Percentiles rank a stretch among this genome's conserved stretches.
Conservation (phyloP, 495 filamentous ascomycete genomes). For the Rostrohypoxylon terebratum region DNA sequence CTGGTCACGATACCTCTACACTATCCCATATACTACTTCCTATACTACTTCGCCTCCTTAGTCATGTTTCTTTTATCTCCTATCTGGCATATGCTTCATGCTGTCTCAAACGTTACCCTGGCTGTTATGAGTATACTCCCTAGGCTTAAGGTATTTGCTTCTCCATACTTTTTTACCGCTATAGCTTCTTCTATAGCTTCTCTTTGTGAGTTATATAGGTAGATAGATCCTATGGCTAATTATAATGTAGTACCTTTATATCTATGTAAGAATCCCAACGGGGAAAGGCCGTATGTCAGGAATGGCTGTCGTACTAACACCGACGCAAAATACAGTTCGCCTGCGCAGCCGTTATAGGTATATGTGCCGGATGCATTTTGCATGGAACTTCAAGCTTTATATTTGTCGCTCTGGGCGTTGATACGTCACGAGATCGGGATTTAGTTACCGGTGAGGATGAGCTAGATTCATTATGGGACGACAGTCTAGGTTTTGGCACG, state of each 20-base stretch:
- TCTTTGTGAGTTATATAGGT: constrained; percentile 39
- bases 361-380: constrained; percentile 62
- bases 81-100: constrained; percentile 51
- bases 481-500: constrained; percentile 47
- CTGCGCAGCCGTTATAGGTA: constrained; percentile 68
- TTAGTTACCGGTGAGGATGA: constrained; percentile 18
- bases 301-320: constrained; percentile 16
- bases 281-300: not conserved
- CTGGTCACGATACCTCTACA: constrained; percentile 52
- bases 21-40: constrained; percentile 52
- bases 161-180: not conserved
- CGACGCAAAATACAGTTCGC: constrained; percentile 58
- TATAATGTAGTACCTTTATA: constrained; percentile 67
- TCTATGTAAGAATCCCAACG: constrained; percentile 56
- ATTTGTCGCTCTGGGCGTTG: constrained; percentile 54
- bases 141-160: constrained; percentile 71
- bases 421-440: constrained; percentile 40
- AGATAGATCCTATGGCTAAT: constrained; percentile 43
- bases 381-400: constrained; percentile 58
- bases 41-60: constrained; percentile 51
- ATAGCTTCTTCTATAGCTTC: constrained; percentile 7
- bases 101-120: constrained; percentile 35
- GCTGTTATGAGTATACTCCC: constrained; percentile 57
- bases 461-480: constrained; percentile 45
- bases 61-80: constrained; percentile 52